Base-by-base conservation (phyloP, 2,329 filamentous ascomycete species). In the Hirsutella rhossiliensis region DNA sequence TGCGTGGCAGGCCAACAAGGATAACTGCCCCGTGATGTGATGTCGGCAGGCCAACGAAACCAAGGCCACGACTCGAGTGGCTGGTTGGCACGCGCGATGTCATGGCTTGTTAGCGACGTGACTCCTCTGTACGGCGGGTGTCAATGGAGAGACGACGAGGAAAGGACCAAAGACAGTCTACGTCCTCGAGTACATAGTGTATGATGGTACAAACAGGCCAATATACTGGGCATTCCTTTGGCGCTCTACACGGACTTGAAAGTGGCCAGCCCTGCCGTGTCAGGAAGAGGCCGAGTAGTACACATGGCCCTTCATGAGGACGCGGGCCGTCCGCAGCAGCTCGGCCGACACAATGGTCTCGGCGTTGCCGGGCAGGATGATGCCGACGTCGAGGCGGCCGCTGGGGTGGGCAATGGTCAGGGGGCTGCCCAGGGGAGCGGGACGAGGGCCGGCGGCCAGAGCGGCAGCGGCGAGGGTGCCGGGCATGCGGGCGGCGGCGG, bases 251-350 rank as follows among this genome's bases (percentile, higher is more conserved):
- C 32, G 17, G 32, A 11, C 7, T n/a, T 9, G 17, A n/a, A 34
- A 34, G 5, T 18, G 17, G 36, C 12, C 36, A 18, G 17, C 8
- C 17, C 36, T 8, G n/a, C 36, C n/a, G n/a, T 17, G 5, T 38
- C 36, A 38, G 11, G 18, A 5, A 17, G 36, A 66, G 32, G 8
- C 32, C 13, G 32, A 34, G 46, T 69, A 74, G 40, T 63, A 71
- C 3, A 73, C 65, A 5, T 64, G 53, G 0, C 71, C 71, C 46
- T 67, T 68, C 69, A 74, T 74, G 48, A 75, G 39, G 5, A 72
- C 56, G 42, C 68, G 62, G 8, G 68, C 69, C 0, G 71, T 75
- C 18, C 70, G 60, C 47, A 68, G 57, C 27, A 75, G 49, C 45
- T 68, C 63, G 0, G 69, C 71, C 15, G 65, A 67, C 43, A 62